Evolutionary conservation across 2,329 filamentous ascomycete genomes (phyloP).

Genomic region (Diaporthe vaccinii): DNA sequence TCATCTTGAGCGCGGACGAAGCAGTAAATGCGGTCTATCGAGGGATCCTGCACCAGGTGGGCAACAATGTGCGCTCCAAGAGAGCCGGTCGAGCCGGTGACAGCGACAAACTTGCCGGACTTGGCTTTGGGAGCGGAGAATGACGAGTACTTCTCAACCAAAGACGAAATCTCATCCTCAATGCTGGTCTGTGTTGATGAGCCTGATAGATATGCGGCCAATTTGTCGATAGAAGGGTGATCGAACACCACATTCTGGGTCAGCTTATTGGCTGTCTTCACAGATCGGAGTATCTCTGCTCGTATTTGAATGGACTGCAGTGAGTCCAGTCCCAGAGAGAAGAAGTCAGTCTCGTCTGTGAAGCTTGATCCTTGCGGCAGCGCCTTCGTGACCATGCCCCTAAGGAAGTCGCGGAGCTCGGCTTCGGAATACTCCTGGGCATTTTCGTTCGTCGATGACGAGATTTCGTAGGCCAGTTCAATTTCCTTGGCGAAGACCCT

Average conservation of each 20-base stretch:
- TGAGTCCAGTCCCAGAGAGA: constrained; percentile 47
- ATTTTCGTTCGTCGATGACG: constrained; percentile 44
- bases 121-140: constrained; percentile 42
- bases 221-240: constrained; percentile 60
- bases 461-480: constrained; percentile 53
- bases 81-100: constrained; percentile 77
- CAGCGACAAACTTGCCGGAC: constrained; percentile 47
- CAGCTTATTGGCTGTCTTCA: constrained; percentile 54
- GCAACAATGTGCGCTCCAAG: constrained; percentile 72
- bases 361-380: constrained; percentile 22
- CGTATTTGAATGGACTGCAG: constrained; percentile 66
- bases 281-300: constrained; percentile 63
- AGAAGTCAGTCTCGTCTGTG: constrained; percentile 55
- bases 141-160: constrained; percentile 60
- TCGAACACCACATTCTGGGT: constrained; percentile 73
- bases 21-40: constrained; percentile 66
- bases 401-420: constrained; percentile 32
- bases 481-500: constrained; percentile 58
- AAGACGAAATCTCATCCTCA: constrained; percentile 50
- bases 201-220: constrained; percentile 58
- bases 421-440: constrained; percentile 32
- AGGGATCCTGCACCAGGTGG: constrained; percentile 69
- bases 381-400: background rate
- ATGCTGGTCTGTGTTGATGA: constrained; percentile 47
- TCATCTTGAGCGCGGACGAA: constrained; percentile 60